These are phyloP conservation scores for Porpolomopsis calyptriformis DNA, from an alignment of 768 basidiomycete species.

Conservation along the genomic window DNA sequence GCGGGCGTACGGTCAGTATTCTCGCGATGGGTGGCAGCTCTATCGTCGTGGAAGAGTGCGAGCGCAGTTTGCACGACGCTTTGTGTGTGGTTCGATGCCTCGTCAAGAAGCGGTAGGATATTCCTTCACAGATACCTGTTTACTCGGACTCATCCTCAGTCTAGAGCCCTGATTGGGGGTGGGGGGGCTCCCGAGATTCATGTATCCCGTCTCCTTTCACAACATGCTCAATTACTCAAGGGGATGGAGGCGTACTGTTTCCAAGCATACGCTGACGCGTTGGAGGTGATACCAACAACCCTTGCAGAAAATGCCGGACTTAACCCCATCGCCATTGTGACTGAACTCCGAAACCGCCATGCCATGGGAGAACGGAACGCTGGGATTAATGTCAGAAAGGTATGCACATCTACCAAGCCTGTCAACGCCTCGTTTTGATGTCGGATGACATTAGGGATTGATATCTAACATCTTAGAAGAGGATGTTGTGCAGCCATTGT, in stretches of 20 bases:
- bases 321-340: conserved; percentile 96
- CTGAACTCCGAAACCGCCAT: conserved; percentile 93
- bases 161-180: conserved; percentile 75
- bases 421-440: not conserved
- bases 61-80: conserved; percentile 95
- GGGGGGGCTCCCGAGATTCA: conserved; percentile 98
- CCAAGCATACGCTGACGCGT: conserved; percentile 94
- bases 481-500: conserved; percentile 90
- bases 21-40: conserved; percentile 90
- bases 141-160: not conserved
- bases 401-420: conserved; percentile 22
- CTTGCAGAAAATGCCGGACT: conserved; percentile 97
- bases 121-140: not conserved
- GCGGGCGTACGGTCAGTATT: conserved; percentile 89
- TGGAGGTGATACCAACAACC: conserved; percentile 96
- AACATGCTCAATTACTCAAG: conserved; percentile 85
- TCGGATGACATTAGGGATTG: conserved; percentile 49
- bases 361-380: conserved; percentile 90
- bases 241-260: conserved; percentile 99
- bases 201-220: conserved; percentile 81
- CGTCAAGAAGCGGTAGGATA: conserved; percentile 86
- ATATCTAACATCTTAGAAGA: conserved; percentile 98
- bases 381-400: conserved; percentile 97
- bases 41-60: conserved; percentile 92
- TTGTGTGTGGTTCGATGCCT: conserved; percentile 98